Evolutionary conservation across 208 protist genomes (phyloP), one percentile per base, ranked within the genome.

Genomic region (Phytomonas sp.): DNA sequence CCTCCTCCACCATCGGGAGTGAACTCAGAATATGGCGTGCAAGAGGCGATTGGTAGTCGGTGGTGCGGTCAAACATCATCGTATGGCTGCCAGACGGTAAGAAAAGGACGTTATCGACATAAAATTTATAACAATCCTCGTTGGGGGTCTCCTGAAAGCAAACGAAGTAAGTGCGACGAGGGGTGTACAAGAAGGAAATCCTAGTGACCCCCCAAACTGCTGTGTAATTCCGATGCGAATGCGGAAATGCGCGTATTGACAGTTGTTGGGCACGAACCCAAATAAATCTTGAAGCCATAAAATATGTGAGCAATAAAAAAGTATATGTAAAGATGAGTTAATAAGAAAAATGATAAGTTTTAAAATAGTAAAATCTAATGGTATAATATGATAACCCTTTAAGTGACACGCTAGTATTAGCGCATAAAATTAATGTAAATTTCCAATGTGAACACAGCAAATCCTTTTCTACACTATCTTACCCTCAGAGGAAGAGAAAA

Each of bases 1-100:
- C 91, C 74, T 94, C 91, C 81, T 96, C 85, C 59, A 96, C 85
- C 88, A 94, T 94, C 11, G 91, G 91, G 53, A 96, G 72, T 23
- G 78, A 75, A 23, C 77, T 64, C 29, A 96, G 75, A 60, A 96
- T 63, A 0, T 78, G 66, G 40, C 84, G 79, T 15, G 91, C 91
- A n/a, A 96, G 74, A 2, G 91, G 82, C 1, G 85, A 92, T 62
- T 93, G 84, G 67, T 91, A 84, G 56, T 77, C 83, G 75, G 92
- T 96, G 17, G 75, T 73, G 56, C 84, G 77, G 74, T 93, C 83
- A 65, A 93, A 95, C 67, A 88, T 68, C 74, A 95, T 81, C 20
- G 88, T 93, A 62, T 75, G 71, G 23, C 66, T 62, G 70, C 53
- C 59, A 11, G 74, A 62, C 4, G 86, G 86, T 0, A 96, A 76